phyloP scores from a whole-genome alignment of 176 grass and related monocot species.

The Musa schizocarpa region DNA sequence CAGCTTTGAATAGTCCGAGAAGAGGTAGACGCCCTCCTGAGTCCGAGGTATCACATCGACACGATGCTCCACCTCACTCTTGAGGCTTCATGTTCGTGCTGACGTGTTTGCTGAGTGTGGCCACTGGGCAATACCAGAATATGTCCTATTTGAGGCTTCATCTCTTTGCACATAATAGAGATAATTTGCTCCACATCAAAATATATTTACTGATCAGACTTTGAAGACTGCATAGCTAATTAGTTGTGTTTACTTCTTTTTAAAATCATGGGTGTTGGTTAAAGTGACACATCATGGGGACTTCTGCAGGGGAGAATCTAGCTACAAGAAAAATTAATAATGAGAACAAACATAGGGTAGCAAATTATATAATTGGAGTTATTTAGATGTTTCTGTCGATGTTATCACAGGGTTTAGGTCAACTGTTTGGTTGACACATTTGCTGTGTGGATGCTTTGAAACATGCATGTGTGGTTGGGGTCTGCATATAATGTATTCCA shows the following conservation, averaged over 20 bases:
- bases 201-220: neutral
- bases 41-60: too few relatives aligned
- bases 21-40: too few relatives aligned
- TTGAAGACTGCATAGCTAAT: neutral
- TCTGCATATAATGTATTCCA: too few relatives aligned
- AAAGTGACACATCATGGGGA: neutral
- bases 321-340: neutral
- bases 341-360: neutral
- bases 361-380: neutral
- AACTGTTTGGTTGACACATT: neutral
- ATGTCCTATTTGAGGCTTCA: too few relatives aligned
- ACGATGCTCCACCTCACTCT: too few relatives aligned
- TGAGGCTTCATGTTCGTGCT: too few relatives aligned
- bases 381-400: neutral
- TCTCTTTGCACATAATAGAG: too few relatives aligned
- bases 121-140: too few relatives aligned
- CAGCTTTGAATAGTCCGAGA: too few relatives aligned
- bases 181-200: too few relatives aligned
- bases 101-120: too few relatives aligned
- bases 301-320: neutral
- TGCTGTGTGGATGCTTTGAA: neutral
- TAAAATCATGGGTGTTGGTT: neutral
- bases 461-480: too few relatives aligned
- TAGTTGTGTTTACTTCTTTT: neutral
- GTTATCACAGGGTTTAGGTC: neutral